Percentiles rank a stretch among this genome's conserved stretches.
Conservation (phyloP, 345 rosid genomes). For the Boechera stricta region DNA sequence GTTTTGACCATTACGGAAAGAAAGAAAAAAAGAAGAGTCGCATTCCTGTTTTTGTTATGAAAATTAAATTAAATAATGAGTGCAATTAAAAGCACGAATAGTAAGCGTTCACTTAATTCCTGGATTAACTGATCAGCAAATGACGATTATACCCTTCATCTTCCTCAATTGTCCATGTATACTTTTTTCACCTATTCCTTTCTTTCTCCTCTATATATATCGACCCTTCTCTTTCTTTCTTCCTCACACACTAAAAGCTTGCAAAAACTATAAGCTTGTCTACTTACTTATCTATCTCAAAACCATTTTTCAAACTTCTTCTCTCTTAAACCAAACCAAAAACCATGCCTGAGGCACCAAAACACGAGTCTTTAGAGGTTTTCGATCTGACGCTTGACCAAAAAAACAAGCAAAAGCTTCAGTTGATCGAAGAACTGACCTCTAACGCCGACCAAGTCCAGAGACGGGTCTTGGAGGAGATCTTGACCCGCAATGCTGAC, state of each 20-base stretch:
- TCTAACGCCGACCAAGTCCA: slow-evolving; percentile 75
- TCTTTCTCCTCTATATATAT: slow-evolving; percentile 50
- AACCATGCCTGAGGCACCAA: slow-evolving; percentile 94
- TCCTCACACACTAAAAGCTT: slow-evolving; percentile 60
- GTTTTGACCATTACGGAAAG: slow-evolving; percentile 39
- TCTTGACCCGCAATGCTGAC: slow-evolving; percentile 80
- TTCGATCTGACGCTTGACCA: slow-evolving; percentile 49
- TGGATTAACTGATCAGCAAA: neutral
- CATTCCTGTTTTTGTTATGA: neutral
- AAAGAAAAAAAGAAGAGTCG: neutral
- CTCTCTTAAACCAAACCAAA: slow-evolving; percentile 14
- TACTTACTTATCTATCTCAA: neutral
- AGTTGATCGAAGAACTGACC: slow-evolving; percentile 86
- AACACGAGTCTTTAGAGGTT: slow-evolving; percentile 37
- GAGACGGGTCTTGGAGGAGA: slow-evolving; percentile 71
- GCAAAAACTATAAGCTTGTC: slow-evolving; percentile 9
- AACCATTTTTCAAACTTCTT: neutral
- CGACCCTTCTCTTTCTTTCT: slow-evolving; percentile 47
- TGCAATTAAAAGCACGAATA: slow-evolving; percentile 32
- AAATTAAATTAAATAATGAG: neutral
- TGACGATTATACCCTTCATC: slow-evolving; percentile 30
- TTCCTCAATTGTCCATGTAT: neutral
- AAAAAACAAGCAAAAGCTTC: slow-evolving; percentile 64
- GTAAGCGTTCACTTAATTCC: slow-evolving; percentile 28
- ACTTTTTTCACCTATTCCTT: slow-evolving; percentile 10